A percentile compares a stretch with the other conserved stretches of the same genome.
Conservation (phyloP, 495 filamentous ascomycete genomes). For the Hypoxylon perforatum region DNA sequence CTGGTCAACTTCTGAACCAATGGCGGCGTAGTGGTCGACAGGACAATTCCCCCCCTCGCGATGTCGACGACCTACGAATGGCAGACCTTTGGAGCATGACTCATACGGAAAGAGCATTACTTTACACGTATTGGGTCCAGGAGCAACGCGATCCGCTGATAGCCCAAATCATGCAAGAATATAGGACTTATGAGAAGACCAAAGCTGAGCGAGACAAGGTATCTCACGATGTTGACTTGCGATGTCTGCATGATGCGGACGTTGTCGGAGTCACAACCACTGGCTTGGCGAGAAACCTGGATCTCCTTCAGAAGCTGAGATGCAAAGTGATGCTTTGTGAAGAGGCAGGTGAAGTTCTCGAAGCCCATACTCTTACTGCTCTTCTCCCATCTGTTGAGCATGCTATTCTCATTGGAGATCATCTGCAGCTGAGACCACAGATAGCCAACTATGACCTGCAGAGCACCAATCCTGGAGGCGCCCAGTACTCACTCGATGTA, state of each 20-base stretch:
- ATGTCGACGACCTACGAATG: constrained; percentile 9
- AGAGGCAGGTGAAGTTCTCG: constrained; percentile 82
- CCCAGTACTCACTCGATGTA: constrained; percentile 69
- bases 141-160: constrained; percentile 52
- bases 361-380: constrained; percentile 74
- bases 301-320: constrained; percentile 67
- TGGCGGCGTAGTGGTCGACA: constrained; percentile 29
- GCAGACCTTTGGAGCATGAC: constrained; percentile 44
- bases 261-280: constrained; percentile 83
- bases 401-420: constrained; percentile 80
- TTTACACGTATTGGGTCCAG: constrained; percentile 60
- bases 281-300: constrained; percentile 73
- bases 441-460: constrained; percentile 73
- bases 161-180: constrained; percentile 44
- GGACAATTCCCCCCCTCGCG: constrained; percentile 7
- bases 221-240: constrained; percentile 61
- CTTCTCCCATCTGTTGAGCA: constrained; percentile 78
- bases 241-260: constrained; percentile 64
- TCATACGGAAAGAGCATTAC: constrained; percentile 41
- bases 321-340: constrained; percentile 80
- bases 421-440: constrained; percentile 76
- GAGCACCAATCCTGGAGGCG: constrained; percentile 65
- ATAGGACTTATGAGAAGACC: constrained; percentile 45
- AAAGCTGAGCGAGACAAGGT: constrained; percentile 52
- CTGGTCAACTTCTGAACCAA: constrained; percentile 22